Evolutionary conservation across 495 filamentous ascomycete species (phyloP), one percentile per base, ranked within the genome.

Genomic region (Penicillium paxilli): DNA sequence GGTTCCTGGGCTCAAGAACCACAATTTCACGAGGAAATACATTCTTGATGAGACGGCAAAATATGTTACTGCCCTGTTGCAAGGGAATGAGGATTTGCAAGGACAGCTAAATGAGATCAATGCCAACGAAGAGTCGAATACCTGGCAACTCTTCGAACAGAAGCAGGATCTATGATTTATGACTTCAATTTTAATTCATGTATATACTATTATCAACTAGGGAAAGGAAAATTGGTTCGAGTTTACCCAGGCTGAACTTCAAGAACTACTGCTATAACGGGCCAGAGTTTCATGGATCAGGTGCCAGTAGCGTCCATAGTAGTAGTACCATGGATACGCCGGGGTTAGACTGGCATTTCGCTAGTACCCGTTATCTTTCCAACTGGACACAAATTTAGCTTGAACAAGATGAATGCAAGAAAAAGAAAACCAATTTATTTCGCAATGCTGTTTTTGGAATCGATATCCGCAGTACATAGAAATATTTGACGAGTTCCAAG

Each of bases 1-100:
- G 17, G 63, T 66, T 4, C 63, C 63, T 0, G 57, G 56, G 1
- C 47, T 66, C 14, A 44, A 51, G 26, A 54, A 40, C 3, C 54
- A 58, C 20, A 53, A 62, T 42, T 66, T 55, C 17, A 66, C 63
- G 1, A 41, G 63, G 2, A 66, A 66, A 20, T 63, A 66, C 46
- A 33, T 66, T 22, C 23, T 66, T 3, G 49, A 55, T 26, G 57
- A 55, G 25, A 22, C 63, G 11, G 63, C 63, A 6, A 28, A 53
- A 17, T 66, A 52, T 37, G 44, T 66, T 6, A 35, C 50, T 33
- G 17, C 20, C 2, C 33, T 66, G 20, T 4, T 56, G 6, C 21
- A 50, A 16, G 63, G 54, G 1, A 66, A 66, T 44, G 49, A 63
- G 16, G 42, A 17, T 0, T 37, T 66, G 20, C 19, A 35, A 4